phyloP scores from a whole-genome alignment of 192 early-diverging fungal genomes.

The Haplosporangium gracile region DNA sequence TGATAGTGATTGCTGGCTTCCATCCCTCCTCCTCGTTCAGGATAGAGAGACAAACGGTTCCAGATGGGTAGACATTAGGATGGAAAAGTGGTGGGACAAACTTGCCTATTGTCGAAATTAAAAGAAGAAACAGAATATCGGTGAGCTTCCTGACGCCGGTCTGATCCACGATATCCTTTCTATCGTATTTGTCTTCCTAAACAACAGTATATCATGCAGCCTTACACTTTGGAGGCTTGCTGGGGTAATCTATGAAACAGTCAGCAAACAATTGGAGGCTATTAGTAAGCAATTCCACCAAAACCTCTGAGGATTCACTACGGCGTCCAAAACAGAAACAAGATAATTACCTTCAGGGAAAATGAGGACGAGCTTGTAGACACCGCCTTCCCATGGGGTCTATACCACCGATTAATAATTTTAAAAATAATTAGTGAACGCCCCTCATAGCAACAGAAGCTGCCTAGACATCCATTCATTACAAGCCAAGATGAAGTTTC shows the following conservation, averaged over 20 bases:
- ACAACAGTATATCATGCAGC: neutral
- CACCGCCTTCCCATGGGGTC: slow-evolving; percentile 91
- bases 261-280: neutral
- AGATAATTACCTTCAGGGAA: slow-evolving; percentile 81
- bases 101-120: slow-evolving; percentile 62
- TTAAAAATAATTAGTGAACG: neutral
- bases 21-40: slow-evolving; percentile 95
- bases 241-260: slow-evolving; percentile 55
- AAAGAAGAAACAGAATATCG: slow-evolving; percentile 8
- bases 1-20: slow-evolving; percentile 96
- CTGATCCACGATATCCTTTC: neutral
- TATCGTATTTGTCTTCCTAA: neutral
- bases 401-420: slow-evolving; percentile 25
- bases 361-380: slow-evolving; percentile 84
- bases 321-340: neutral
- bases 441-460: neutral
- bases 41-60: slow-evolving; percentile 97
- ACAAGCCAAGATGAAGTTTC: neutral
- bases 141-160: neutral
- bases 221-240: slow-evolving; percentile 63
- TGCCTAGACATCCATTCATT: neutral
- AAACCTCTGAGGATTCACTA: neutral
- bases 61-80: slow-evolving; percentile 97
- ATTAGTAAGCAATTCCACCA: neutral
- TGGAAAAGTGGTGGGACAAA: slow-evolving; percentile 87